A percentile compares a stretch with the other conserved stretches of the same genome.
These are phyloP conservation scores for Medicago arabica DNA, from an alignment of 306 rosid genomes.

Conservation along the genomic window DNA sequence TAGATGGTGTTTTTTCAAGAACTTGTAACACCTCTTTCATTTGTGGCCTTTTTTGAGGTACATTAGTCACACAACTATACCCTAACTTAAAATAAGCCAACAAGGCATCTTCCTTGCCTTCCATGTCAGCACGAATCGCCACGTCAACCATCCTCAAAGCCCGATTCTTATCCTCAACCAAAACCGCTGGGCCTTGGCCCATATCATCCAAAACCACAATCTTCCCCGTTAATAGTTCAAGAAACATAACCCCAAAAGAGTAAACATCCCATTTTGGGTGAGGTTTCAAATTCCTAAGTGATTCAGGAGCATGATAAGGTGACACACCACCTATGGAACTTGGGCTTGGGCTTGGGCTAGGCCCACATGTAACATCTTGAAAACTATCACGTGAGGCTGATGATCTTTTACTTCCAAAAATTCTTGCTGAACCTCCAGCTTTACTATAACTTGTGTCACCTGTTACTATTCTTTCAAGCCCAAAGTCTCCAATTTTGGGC, in stretches of 20 bases:
- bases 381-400: constrained; percentile 74
- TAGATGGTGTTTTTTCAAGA: constrained; percentile 75
- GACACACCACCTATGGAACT: constrained; percentile 68
- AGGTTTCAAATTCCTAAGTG: constrained; percentile 82
- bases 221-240: constrained; percentile 85
- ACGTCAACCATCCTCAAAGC: constrained; percentile 80
- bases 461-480: constrained; percentile 72
- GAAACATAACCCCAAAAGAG: constrained; percentile 86
- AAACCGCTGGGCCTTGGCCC: constrained; percentile 67
- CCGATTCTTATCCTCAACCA: constrained; percentile 67
- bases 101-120: constrained; percentile 80
- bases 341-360: constrained; percentile 93
- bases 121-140: constrained; percentile 81
- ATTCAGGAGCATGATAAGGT: constrained; percentile 82
- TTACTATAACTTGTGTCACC: constrained; percentile 73
- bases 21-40: constrained; percentile 85
- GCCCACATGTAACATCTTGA: constrained; percentile 66
- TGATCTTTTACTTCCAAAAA: constrained; percentile 93
- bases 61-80: constrained; percentile 70
- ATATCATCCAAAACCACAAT: constrained; percentile 73
- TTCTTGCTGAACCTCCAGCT: constrained; percentile 66
- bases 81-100: constrained; percentile 80
- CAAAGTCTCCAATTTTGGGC: constrained; percentile 90
- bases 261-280: constrained; percentile 90
- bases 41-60: constrained; percentile 86